Base-by-base conservation (phyloP, 2,329 filamentous ascomycete species). In the Hypoxylon sp. region DNA sequence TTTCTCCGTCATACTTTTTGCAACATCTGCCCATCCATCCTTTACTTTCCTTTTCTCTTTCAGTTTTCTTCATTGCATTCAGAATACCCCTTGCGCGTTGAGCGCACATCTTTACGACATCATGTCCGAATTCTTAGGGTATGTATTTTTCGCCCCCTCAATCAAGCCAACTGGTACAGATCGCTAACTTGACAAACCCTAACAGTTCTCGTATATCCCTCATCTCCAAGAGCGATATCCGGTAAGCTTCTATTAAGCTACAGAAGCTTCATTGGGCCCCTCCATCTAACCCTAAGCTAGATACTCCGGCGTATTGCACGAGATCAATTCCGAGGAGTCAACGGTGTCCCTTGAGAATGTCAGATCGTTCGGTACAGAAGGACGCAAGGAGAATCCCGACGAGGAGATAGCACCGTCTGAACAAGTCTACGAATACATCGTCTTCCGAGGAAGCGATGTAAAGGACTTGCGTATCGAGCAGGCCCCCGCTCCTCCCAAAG, bases 271-370 rank as follows among this genome's bases (percentile, higher is more conserved):
- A 12, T 35, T 23, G 35, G 31, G 34, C 40, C 37, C 38, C 13
- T 48, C 60, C 43, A 25, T 62, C 73, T 76, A 59, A 76, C 72
- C 57, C 41, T 55, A 55, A 51, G n/a, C n/a, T 68, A 97, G 92
- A 75, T 97, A 97, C 78, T 90, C 96, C 69, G 94, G 94, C 63
- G 93, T 89, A 45, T 86, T 99, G 42, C 91, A 97, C 76, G 90
- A 97, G 73, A 99, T 99, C 82, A 97, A 97, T 75, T 96, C 93
- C 57, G 92, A 96, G 73, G 89, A 91, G 64, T 95, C 93, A 35
- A 97, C 94, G 60, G 95, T 99, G 67, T 95, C 94, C 30, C 86
- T 99, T 60, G 92, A 99, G 71, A 93, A 96, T 82, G 94, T 99
- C 71, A 84, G 87, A 59, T 97, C 93, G 3, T 95, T 88, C 69